Percentiles rank a stretch among this genome's conserved stretches.
phyloP scores from a whole-genome alignment of 2,329 filamentous ascomycete species.

The Calycina herbarum region DNA sequence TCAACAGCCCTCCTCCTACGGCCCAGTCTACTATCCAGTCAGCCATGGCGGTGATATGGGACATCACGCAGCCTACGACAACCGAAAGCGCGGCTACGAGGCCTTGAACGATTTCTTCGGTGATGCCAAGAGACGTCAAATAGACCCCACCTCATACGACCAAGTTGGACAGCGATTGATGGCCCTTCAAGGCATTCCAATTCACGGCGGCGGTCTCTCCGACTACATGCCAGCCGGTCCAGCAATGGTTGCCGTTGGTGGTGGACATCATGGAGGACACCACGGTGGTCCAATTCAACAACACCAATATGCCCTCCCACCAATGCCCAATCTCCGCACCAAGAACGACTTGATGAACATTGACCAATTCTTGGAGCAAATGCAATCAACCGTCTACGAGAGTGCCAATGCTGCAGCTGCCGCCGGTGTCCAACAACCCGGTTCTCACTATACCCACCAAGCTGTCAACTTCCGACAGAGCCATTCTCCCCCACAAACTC shows the following conservation, averaged over 20 bases:
- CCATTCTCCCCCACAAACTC: slow-evolving; percentile 50
- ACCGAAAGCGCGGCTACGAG: slow-evolving; percentile 82
- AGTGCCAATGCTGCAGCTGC: slow-evolving; percentile 79
- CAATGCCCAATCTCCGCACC: slow-evolving; percentile 84
- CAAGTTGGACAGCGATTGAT: slow-evolving; percentile 88
- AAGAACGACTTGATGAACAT: slow-evolving; percentile 94
- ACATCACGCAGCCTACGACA: slow-evolving; percentile 64
- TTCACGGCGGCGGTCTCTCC: slow-evolving; percentile 54
- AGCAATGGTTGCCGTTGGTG: slow-evolving; percentile 56
- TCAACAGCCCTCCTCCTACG: slow-evolving; percentile 57
- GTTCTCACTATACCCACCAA: slow-evolving; percentile 62
- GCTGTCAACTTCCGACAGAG: slow-evolving; percentile 58
- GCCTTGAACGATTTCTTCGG: slow-evolving; percentile 93
- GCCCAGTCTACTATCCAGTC: slow-evolving; percentile 77
- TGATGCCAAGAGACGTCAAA: slow-evolving; percentile 85
- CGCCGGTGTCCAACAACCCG: slow-evolving; percentile 74
- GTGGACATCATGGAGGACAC: slow-evolving; percentile 40
- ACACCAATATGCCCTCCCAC: slow-evolving; percentile 78
- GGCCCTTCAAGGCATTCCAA: slow-evolving; percentile 70
- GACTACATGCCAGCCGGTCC: slow-evolving; percentile 57
- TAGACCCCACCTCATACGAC: slow-evolving; percentile 86
- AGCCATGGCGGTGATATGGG: slow-evolving; percentile 64
- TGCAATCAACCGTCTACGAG: slow-evolving; percentile 95
- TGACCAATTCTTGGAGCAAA: slow-evolving; percentile 91
- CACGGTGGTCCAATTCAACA: slow-evolving; percentile 57